Percentiles rank a stretch among this genome's conserved stretches.
Evolutionary conservation across 164 flowering plant genomes (phyloP).

Genomic region (Aristolochia contorta): DNA sequence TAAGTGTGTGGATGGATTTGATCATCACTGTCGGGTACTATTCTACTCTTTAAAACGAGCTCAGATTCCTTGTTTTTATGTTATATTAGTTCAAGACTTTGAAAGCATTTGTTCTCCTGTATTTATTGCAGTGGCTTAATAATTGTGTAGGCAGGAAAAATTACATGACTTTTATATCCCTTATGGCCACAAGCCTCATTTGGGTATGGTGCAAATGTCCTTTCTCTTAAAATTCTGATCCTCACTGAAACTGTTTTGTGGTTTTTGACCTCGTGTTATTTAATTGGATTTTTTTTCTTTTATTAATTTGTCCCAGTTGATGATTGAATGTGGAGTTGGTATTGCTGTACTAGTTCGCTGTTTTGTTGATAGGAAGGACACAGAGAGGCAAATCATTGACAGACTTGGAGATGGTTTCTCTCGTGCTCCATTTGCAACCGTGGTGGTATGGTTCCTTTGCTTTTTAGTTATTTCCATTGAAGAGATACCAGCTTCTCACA

Average conservation of each 20-base stretch:
- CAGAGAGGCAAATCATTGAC: constrained; percentile 70
- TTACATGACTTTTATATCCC: constrained; percentile 69
- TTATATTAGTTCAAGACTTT: not conserved
- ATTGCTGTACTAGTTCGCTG: constrained; percentile 83
- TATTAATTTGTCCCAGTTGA: constrained; percentile 35
- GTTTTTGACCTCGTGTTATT: too few relatives aligned
- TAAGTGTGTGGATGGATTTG: constrained; percentile 98
- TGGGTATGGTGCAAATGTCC: constrained; percentile 56
- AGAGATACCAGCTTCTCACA: too few relatives aligned
- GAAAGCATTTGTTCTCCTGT: too few relatives aligned
- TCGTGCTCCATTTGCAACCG: constrained; percentile 81
- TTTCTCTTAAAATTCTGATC: not conserved
- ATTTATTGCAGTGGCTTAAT: constrained; percentile 75
- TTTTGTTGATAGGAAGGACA: constrained; percentile 60
- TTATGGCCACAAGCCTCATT: constrained; percentile 80
- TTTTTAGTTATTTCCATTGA: not conserved
- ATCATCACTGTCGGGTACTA: constrained; percentile 94
- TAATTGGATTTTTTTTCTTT: not conserved
- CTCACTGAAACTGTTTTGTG: not conserved
- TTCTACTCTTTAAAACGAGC: not conserved
- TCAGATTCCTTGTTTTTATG: not conserved
- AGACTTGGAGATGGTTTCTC: constrained; percentile 93
- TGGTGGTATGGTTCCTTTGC: constrained; percentile 60
- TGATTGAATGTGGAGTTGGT: constrained; percentile 83
- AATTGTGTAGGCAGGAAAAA: constrained; percentile 95